These are phyloP conservation scores for Jaenimonas drosophilae DNA, from an alignment of 208 protist genomes.

Conservation along the genomic window DNA sequence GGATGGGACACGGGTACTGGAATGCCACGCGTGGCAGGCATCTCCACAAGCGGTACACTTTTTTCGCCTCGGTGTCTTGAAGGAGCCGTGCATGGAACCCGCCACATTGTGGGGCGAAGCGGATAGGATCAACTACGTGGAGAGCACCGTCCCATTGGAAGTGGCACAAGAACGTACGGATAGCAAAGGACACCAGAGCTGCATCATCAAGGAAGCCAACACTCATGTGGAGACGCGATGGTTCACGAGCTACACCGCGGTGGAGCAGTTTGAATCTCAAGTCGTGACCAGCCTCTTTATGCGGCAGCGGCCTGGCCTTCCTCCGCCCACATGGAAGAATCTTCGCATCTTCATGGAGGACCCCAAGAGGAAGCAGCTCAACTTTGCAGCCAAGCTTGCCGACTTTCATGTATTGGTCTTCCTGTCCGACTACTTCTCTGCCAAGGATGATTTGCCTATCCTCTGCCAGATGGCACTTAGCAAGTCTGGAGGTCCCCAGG, in stretches of 20 bases:
- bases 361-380: constrained; percentile 41
- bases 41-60: constrained; percentile 80
- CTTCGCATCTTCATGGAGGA: constrained; percentile 68
- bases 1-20: constrained; percentile 1
- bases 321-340: constrained; percentile 59
- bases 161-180: constrained; percentile 69
- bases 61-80: constrained; percentile 62
- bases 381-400: constrained; percentile 66
- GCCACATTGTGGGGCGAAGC: constrained; percentile 9
- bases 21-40: constrained; percentile 79
- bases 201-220: constrained; percentile 57
- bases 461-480: constrained; percentile 35
- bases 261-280: constrained; percentile 70
- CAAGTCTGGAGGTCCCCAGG: constrained; percentile 24
- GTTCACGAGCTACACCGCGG: constrained; percentile 84
- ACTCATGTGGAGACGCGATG: constrained; percentile 71
- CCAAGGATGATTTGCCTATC: constrained; percentile 38
- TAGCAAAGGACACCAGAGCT: constrained; percentile 36
- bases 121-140: constrained; percentile 25
- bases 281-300: constrained; percentile 80
- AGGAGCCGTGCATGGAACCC: constrained; percentile 14
- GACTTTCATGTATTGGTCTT: constrained; percentile 91
- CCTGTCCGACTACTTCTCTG: constrained; percentile 51
- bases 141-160: constrained; percentile 52
- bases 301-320: constrained; percentile 68